phyloP scores from a whole-genome alignment of 257 asterid genomes.

The Phtheirospermum japonicum region DNA sequence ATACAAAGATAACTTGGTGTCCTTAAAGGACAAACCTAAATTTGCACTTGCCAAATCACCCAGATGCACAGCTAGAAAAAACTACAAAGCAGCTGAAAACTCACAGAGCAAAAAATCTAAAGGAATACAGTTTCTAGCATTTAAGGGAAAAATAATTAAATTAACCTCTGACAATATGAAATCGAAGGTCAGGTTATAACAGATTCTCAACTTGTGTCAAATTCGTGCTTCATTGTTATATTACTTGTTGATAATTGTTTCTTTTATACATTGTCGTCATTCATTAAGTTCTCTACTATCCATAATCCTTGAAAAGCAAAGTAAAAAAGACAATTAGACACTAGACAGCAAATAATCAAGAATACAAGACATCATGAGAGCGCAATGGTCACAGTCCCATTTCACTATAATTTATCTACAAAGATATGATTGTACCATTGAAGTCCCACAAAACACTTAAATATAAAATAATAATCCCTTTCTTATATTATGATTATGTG shows the following conservation, averaged over 20 bases:
- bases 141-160: neutral
- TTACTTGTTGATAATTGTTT: neutral
- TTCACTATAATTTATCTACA: neutral
- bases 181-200: neutral
- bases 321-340: constrained; percentile 2
- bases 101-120: neutral
- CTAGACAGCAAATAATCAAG: constrained; percentile 9
- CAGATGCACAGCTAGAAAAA: constrained; percentile 3
- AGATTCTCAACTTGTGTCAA: constrained; percentile 15
- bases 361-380: neutral
- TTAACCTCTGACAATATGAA: neutral
- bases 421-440: neutral
- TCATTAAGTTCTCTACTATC: constrained; percentile 5
- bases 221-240: constrained; percentile 10
- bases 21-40: constrained; percentile 4
- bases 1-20: neutral
- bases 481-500: neutral
- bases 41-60: constrained; percentile 15
- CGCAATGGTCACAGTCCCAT: neutral
- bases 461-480: neutral
- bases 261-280: too few relatives aligned
- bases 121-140: neutral
- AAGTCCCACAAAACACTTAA: neutral
- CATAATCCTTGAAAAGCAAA: constrained; percentile 12
- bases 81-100: neutral